Evolutionary conservation across 768 basidiomycete species (phyloP).

Genomic region (Austroboletus eburneus): DNA sequence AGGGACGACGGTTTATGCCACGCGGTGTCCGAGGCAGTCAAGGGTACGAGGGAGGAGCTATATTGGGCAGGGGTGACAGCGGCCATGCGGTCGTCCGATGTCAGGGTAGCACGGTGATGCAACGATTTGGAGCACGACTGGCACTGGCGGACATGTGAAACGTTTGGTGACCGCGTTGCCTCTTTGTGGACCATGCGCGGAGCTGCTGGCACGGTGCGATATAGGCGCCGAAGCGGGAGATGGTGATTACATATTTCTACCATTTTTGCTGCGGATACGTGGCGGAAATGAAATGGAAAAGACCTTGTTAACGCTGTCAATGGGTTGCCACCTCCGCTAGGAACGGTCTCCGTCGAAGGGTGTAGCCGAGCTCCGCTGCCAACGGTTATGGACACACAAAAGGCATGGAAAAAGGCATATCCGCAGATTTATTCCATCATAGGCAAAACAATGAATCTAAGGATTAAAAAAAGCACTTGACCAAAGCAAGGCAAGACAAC

Average conservation of each 20-base stretch:
- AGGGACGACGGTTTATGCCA: constrained; percentile 15
- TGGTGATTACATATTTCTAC: constrained; percentile 7
- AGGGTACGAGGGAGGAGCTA: constrained; percentile 22
- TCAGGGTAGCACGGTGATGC: constrained; percentile 4
- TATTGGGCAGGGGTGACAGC: constrained; percentile 34
- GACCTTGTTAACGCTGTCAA: background rate
- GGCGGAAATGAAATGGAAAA: constrained; percentile 11
- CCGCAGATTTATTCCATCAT: constrained; percentile 11
- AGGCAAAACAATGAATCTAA: constrained; percentile 9
- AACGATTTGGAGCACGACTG: constrained; percentile 3
- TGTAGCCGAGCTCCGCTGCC: constrained; percentile 2
- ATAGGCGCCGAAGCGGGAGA: background rate
- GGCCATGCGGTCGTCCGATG: constrained; percentile 8
- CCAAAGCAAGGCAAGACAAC: constrained; percentile 31
- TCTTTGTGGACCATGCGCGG: background rate
- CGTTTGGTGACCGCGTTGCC: constrained; percentile 4
- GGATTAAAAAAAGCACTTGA: constrained; percentile 26
- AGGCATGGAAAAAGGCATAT: no score
- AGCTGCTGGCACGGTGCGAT: background rate
- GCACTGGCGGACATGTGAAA: background rate
- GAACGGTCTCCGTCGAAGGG: constrained; percentile 8
- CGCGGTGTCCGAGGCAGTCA: constrained; percentile 26
- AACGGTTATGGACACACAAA: background rate
- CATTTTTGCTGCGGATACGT: constrained; percentile 12
- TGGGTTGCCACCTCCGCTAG: constrained; percentile 3